Base-by-base conservation (phyloP, 2,329 filamentous ascomycete genomes). In the Colletotrichum kahawae region DNA sequence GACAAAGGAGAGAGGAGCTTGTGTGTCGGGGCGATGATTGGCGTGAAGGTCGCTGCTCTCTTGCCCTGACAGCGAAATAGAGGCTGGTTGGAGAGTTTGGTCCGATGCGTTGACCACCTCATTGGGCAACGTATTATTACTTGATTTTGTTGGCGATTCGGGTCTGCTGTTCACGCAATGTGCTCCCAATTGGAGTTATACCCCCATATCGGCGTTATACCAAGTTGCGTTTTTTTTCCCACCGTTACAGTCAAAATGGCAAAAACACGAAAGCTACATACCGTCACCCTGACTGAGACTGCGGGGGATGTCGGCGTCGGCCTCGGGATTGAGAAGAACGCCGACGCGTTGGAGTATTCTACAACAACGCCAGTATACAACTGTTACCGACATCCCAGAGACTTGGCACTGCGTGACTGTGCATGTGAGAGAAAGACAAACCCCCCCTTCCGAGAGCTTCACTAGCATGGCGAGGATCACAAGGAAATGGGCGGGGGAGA, bases 141-240 rank as follows among this genome's bases (percentile, higher is more conserved):
- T 31, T 31, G 36, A 38, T 70, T 63, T 33, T 33, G 24, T 48
- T 43, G 36, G 67, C 67, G 67, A 38, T 63, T 24, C n/a, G 13
- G 34, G 36, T 48, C 59, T 51, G 67, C 27, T 60, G n/a, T 70
- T 63, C 36, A 31, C 31, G 24, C 34, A 33, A 33, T 62, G 64
- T 68, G 48, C 64, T 72, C 70, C 70, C 48, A 51, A 29, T 68
- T 68, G 64, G 70, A 72, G 70, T 72, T 63, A 68, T 72, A 72
- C 70, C 70, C 70, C 56, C 38, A 71, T 51, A 33, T 48, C 29
- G 59, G 57, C 56, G 51, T 67, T 67, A 34, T 59, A 59, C 51
- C 18, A 67, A 33, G 21, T 48, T 59, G 65, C 24, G 24, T 27
- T 24, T 66, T 38, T 67, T 62, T 16, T 18, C 14, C 54, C 48